Conservation (phyloP, 352 stramenopile genomes). For the Pythium rishiriense region DNA sequence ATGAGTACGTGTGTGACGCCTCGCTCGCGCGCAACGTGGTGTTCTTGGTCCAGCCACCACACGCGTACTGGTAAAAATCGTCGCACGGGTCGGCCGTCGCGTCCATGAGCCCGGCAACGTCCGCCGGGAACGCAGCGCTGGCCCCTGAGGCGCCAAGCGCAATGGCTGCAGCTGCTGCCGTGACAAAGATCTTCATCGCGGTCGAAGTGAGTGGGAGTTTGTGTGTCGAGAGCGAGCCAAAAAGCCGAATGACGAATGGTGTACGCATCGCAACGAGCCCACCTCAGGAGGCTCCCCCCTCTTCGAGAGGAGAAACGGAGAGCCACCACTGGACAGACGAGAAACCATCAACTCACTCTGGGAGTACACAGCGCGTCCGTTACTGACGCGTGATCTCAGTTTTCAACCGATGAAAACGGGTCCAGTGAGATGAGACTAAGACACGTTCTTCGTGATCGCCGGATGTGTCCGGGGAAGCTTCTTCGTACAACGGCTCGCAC, state of each 20-base stretch:
- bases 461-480: too few relatives aligned
- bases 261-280: too few relatives aligned
- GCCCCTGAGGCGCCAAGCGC: slow-evolving; percentile 9
- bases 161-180: neutral
- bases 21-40: slow-evolving; percentile 28
- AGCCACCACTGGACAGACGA: too few relatives aligned
- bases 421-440: too few relatives aligned
- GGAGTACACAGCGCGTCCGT: too few relatives aligned
- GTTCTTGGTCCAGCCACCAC: slow-evolving; percentile 35
- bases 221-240: neutral
- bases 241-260: neutral
- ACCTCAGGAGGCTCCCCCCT: too few relatives aligned
- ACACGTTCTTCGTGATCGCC: too few relatives aligned
- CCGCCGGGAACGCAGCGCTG: slow-evolving; percentile 31
- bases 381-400: too few relatives aligned
- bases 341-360: too few relatives aligned
- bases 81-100: slow-evolving; percentile 50
- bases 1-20: slow-evolving; percentile 37
- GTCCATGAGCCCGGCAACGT: slow-evolving; percentile 51
- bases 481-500: too few relatives aligned
- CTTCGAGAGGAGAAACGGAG: too few relatives aligned
- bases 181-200: slow-evolving; percentile 17
- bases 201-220: neutral
- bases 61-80: slow-evolving; percentile 75
- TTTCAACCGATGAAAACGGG: too few relatives aligned